Percentiles rank a stretch among this genome's conserved stretches.
These are phyloP conservation scores for Nothopassalora personata DNA, from an alignment of 2,329 filamentous ascomycete species.

Conservation along the genomic window DNA sequence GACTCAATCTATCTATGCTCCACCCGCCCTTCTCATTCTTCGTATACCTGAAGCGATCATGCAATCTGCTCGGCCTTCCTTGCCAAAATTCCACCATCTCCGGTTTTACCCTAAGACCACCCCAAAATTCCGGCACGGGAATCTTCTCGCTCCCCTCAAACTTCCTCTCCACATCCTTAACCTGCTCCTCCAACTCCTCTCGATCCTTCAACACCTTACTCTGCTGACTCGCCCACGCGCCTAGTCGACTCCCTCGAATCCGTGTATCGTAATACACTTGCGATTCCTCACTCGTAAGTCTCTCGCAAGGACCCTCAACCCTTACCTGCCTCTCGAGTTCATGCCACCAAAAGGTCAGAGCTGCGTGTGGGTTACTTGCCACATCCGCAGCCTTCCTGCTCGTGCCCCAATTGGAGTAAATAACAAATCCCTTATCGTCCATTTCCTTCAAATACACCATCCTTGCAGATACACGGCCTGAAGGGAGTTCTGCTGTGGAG, in stretches of 20 bases:
- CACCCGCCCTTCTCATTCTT: slow-evolving; percentile 44
- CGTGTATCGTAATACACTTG: slow-evolving; percentile 59
- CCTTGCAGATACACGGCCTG: slow-evolving; percentile 76
- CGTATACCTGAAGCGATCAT: slow-evolving; percentile 88
- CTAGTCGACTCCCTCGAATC: slow-evolving; percentile 75
- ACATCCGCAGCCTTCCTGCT: slow-evolving; percentile 65
- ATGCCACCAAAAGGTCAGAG: slow-evolving; percentile 87
- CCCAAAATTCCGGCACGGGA: slow-evolving; percentile 91
- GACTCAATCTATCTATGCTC: slow-evolving; percentile 65
- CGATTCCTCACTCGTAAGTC: slow-evolving; percentile 65
- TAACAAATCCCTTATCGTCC: slow-evolving; percentile 73
- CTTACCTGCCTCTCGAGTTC: slow-evolving; percentile 82
- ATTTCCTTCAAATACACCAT: slow-evolving; percentile 95
- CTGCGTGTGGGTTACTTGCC: slow-evolving; percentile 67
- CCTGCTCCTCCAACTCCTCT: slow-evolving; percentile 67
- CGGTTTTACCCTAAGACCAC: slow-evolving; percentile 78
- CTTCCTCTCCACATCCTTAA: slow-evolving; percentile 66
- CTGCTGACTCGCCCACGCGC: slow-evolving; percentile 91
- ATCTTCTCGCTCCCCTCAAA: slow-evolving; percentile 76
- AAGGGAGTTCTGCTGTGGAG: slow-evolving; percentile 76
- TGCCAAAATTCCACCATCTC: slow-evolving; percentile 94
- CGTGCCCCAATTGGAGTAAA: slow-evolving; percentile 90
- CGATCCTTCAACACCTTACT: slow-evolving; percentile 68
- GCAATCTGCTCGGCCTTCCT: slow-evolving; percentile 79
- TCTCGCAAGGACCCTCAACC: slow-evolving; percentile 70